A percentile compares a stretch with the other conserved stretches of the same genome.
phyloP scores from a whole-genome alignment of 2,329 filamentous ascomycete genomes.

The Didymella lethalis region DNA sequence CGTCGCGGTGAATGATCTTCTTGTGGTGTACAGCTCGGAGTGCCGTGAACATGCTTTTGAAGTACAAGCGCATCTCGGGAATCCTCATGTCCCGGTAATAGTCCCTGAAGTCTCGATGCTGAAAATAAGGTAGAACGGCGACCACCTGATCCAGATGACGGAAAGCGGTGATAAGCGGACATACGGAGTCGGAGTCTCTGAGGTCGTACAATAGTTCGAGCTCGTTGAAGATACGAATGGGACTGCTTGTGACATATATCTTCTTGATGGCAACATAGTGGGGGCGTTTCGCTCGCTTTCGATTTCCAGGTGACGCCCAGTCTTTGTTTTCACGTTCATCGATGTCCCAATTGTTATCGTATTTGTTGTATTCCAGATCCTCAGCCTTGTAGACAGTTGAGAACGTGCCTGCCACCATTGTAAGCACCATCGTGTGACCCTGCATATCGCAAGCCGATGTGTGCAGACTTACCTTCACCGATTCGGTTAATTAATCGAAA shows the following conservation, averaged over 20 bases:
- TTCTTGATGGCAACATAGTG: slow-evolving; percentile 98
- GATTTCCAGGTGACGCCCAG: slow-evolving; percentile 72
- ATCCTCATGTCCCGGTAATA: slow-evolving; percentile 93
- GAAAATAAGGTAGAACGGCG: slow-evolving; percentile 93
- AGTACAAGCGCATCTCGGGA: slow-evolving; percentile 86
- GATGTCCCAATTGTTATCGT: slow-evolving; percentile 87
- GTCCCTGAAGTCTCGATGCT: slow-evolving; percentile 90
- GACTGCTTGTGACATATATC: slow-evolving; percentile 98
- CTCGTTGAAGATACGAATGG: slow-evolving; percentile 92
- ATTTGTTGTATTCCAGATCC: slow-evolving; percentile 83
- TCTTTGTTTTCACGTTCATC: slow-evolving; percentile 69
- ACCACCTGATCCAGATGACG: slow-evolving; percentile 93
- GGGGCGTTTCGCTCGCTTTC: slow-evolving; percentile 61
- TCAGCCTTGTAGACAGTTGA: slow-evolving; percentile 99
- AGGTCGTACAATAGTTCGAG: slow-evolving; percentile 91
- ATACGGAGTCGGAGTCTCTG: slow-evolving; percentile 82
- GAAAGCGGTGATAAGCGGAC: slow-evolving; percentile 96
- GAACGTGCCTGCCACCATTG: slow-evolving; percentile 76
- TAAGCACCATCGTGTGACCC: slow-evolving; percentile 36
- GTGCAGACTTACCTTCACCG: slow-evolving; percentile 75
- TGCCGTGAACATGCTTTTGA: slow-evolving; percentile 86
- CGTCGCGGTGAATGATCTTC: slow-evolving; percentile 90
- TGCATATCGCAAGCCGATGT: slow-evolving; percentile 40
- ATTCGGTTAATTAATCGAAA: slow-evolving; percentile 96
- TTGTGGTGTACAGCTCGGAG: slow-evolving; percentile 82